Evolutionary conservation across 768 basidiomycete species (phyloP).

Genomic region (Hericium erinaceus): DNA sequence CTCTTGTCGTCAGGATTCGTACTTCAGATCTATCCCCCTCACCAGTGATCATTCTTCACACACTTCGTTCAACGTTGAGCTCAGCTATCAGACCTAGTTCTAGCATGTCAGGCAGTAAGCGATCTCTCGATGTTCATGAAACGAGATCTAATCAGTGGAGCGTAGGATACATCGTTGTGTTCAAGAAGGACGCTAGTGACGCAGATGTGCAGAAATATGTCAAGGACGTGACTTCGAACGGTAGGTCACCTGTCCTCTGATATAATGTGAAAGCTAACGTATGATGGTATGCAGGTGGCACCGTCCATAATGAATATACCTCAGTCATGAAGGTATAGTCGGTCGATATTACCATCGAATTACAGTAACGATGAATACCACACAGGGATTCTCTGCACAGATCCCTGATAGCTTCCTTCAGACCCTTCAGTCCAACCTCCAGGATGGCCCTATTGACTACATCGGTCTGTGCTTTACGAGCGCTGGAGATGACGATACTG

Average conservation of each 20-base stretch:
- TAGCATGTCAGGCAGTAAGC: too few relatives aligned
- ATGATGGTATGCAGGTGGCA: constrained; percentile 22
- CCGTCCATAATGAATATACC: background rate
- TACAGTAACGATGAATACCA: background rate
- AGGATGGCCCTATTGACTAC: constrained; percentile 30
- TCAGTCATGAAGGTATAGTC: background rate
- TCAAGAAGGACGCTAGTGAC: constrained; percentile 35
- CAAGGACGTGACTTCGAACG: constrained; percentile 28
- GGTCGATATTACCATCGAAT: too few relatives aligned
- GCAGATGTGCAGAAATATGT: constrained; percentile 34
- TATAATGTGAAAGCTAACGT: background rate
- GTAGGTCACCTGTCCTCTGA: constrained; percentile 21
- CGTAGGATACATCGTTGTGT: constrained; percentile 46
- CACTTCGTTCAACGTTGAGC: too few relatives aligned
- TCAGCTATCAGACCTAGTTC: too few relatives aligned
- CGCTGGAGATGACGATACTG: background rate
- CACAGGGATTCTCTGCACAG: constrained; percentile 36
- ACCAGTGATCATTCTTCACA: too few relatives aligned
- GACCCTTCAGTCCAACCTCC: constrained; percentile 25
- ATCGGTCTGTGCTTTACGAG: constrained; percentile 29
- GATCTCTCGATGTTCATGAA: too few relatives aligned
- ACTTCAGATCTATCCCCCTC: too few relatives aligned
- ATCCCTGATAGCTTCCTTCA: constrained; percentile 25
- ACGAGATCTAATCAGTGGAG: background rate
- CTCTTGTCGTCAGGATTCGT: too few relatives aligned